Conservation (phyloP, 495 filamentous ascomycete species). For the Daldinia bambusicola region DNA sequence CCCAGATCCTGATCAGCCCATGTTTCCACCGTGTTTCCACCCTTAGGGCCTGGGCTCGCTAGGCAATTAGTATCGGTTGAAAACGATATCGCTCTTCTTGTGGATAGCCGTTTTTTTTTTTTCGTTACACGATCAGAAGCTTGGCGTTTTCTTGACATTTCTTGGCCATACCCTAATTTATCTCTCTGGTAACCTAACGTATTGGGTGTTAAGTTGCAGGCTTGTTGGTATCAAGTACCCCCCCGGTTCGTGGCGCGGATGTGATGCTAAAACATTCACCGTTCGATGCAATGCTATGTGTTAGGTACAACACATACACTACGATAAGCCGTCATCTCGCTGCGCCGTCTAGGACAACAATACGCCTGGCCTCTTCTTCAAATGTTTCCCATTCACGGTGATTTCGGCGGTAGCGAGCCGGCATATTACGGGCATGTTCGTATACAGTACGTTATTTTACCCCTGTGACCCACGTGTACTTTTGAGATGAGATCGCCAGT, state of each 20-base stretch:
- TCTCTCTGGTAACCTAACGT: not conserved
- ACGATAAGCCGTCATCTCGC: not conserved
- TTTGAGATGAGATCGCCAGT: conserved; percentile 29
- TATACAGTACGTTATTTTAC: conserved; percentile 7
- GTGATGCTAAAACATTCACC: not conserved
- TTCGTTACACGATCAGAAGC: conserved; percentile 30
- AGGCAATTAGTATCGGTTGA: conserved; percentile 32
- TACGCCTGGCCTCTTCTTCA: not conserved
- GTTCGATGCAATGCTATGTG: too few relatives aligned
- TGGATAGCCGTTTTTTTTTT: conserved; percentile 32
- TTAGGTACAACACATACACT: not conserved
- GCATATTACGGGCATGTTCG: not conserved
- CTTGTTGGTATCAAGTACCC: conserved; percentile 21
- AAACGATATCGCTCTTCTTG: conserved; percentile 19
- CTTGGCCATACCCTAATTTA: conserved; percentile 33
- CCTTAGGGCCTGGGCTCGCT: conserved; percentile 33
- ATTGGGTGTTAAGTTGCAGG: conserved; percentile 9
- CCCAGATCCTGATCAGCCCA: conserved; percentile 44
- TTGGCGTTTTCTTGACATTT: conserved; percentile 43
- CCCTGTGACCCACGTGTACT: conserved; percentile 15
- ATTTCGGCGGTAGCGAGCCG: not conserved
- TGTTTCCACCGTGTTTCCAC: conserved; percentile 27
- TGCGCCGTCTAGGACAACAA: not conserved
- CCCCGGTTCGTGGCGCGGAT: conserved; percentile 18
- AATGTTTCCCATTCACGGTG: not conserved